Percentiles rank a stretch among this genome's conserved stretches.
These are phyloP conservation scores for Fraxinus baroniana DNA, from an alignment of 305 asterid species.

Conservation along the genomic window DNA sequence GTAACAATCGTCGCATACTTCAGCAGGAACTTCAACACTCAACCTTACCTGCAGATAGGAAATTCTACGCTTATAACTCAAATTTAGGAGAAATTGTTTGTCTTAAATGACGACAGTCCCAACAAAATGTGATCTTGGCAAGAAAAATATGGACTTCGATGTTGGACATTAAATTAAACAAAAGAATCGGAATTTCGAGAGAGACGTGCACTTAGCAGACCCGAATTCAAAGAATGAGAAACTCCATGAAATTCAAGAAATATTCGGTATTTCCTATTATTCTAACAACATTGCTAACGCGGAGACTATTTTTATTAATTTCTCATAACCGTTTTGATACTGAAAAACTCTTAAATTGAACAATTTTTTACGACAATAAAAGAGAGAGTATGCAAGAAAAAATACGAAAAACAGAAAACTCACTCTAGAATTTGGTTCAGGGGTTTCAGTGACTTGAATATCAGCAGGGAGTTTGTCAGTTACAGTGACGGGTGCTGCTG, in stretches of 20 bases:
- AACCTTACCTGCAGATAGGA: constrained; percentile 54
- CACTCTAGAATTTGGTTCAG: constrained; percentile 77
- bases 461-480: constrained; percentile 80
- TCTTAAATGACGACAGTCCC: not conserved
- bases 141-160: constrained; percentile 7
- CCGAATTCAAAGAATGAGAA: not conserved
- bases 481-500: constrained; percentile 45
- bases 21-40: constrained; percentile 86
- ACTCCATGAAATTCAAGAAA: not conserved
- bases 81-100: not conserved
- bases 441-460: constrained; percentile 61
- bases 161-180: not conserved
- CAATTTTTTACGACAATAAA: not conserved
- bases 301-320: not conserved
- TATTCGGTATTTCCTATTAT: not conserved
- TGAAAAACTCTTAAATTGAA: not conserved
- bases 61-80: not conserved
- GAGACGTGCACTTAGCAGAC: not conserved
- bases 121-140: not conserved
- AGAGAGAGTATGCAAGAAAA: not conserved
- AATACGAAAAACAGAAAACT: constrained; percentile 16
- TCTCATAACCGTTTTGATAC: not conserved
- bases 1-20: constrained; percentile 82
- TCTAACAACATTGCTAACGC: not conserved
- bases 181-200: not conserved